A percentile compares a stretch with the other conserved stretches of the same genome.
Conservation (phyloP, 2,329 filamentous ascomycete genomes). For the Niveomyces coronatus region DNA sequence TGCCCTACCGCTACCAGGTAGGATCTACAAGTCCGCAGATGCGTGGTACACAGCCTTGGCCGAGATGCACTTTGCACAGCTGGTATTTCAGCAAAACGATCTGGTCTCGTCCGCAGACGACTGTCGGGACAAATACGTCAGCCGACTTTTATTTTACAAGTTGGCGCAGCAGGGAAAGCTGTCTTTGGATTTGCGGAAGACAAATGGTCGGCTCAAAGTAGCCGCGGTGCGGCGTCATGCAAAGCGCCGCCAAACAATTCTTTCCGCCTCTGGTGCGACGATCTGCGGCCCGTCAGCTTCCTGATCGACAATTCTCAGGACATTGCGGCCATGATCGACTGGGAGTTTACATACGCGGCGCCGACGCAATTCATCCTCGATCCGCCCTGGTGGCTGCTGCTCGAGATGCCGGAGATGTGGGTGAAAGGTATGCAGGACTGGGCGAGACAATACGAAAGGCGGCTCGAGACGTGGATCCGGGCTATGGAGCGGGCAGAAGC, state of each 20-base stretch:
- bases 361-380: slow-evolving; percentile 24
- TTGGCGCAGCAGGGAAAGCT: slow-evolving; percentile 15
- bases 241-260: slow-evolving; percentile 20
- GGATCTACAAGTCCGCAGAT: slow-evolving; percentile 18
- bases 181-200: slow-evolving; percentile 17
- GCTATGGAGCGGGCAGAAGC: no score
- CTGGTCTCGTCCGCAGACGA: slow-evolving; percentile 21
- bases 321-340: slow-evolving; percentile 21
- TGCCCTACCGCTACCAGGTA: slow-evolving; percentile 14
- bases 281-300: slow-evolving; percentile 23
- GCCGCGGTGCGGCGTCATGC: slow-evolving; percentile 3
- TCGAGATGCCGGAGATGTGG: slow-evolving; percentile 7
- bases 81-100: slow-evolving; percentile 27
- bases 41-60: slow-evolving; percentile 27
- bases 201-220: slow-evolving; percentile 19
- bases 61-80: slow-evolving; percentile 25
- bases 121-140: slow-evolving; percentile 24
- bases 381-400: slow-evolving; percentile 25
- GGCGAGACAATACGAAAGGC: no score
- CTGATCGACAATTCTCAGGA: slow-evolving; percentile 19
- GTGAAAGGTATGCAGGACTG: no score
- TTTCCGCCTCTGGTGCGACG: slow-evolving; percentile 20
- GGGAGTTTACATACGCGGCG: slow-evolving; percentile 27
- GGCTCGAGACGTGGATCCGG: no score
- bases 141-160: slow-evolving; percentile 24